Conservation (phyloP, 2,329 filamentous ascomycete genomes). For the Pyrenochaeta sp. region DNA sequence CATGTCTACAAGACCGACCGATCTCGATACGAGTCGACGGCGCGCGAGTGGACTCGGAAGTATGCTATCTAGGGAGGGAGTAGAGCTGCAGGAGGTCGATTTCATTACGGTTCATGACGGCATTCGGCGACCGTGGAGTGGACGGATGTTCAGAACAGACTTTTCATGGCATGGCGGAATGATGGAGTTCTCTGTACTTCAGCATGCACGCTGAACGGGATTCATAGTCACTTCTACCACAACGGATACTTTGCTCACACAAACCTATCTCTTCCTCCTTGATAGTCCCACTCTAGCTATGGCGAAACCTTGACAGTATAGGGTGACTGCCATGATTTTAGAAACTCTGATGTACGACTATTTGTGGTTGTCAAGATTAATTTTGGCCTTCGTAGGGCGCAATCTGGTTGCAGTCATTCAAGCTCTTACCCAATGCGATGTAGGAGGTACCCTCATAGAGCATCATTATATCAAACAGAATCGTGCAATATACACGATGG, state of each 20-base stretch:
- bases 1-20: slow-evolving; percentile 99
- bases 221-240: slow-evolving; percentile 41
- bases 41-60: slow-evolving; percentile 98
- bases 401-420: too few species aligned
- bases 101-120: slow-evolving; percentile 37
- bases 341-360: too few species aligned
- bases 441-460: background rate
- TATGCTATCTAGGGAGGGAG: slow-evolving; percentile 79
- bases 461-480: too few species aligned
- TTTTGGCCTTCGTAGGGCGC: too few species aligned
- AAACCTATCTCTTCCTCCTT: background rate
- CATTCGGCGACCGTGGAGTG: slow-evolving; percentile 25
- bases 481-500: too few species aligned
- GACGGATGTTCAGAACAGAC: slow-evolving; percentile 32
- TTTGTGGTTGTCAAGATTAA: too few species aligned
- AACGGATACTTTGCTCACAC: slow-evolving; percentile 28
- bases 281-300: background rate
- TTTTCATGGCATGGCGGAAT: slow-evolving; percentile 39
- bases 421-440: too few species aligned
- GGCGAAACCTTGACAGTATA: too few species aligned
- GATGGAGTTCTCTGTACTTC: slow-evolving; percentile 38
- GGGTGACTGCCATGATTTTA: too few species aligned
- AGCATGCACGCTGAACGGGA: slow-evolving; percentile 40
- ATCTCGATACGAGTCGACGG: slow-evolving; percentile 93
- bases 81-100: slow-evolving; percentile 23